Evolutionary conservation across 2,329 filamentous ascomycete genomes (phyloP), one percentile per base, ranked within the genome.

Genomic region (Penicillium glabrum): DNA sequence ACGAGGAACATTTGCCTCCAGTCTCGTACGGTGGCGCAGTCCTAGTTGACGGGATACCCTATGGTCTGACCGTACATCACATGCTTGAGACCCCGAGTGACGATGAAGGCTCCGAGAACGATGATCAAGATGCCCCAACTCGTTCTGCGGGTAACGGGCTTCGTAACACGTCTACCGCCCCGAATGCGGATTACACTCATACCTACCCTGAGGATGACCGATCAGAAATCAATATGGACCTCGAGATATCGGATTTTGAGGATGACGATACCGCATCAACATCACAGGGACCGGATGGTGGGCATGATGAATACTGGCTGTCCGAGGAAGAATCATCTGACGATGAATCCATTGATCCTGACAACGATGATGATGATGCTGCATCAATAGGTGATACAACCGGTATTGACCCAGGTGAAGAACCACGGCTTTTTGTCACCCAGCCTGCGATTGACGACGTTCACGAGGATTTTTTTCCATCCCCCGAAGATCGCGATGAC

Each of bases 31-130:
- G 93, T 13, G 93, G 93, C 9, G 82, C 96, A 4, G 86, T 98
- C 41, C 78, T 95, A 31, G 86, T 98, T 1, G 92, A 98, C 69
- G 86, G 89, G 54, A 87, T 89, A 71, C 86, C 90, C 0, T 95
- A 92, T 67, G 93, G 93, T 13, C 95, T 98, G 90, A 97, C 91
- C 23, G 93, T 98, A 0, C 93, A 98, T 69, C 93, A 98, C 73
- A 93, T 98, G 86, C 84, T 98, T 2, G 93, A 97, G 66, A 76
- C 79, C 13, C 79, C 83, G 11, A 83, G 82, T 56, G 80, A 83
- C 45, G 81, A 83, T 44, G 82, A 84, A 14, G 77, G 76, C 10
- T 72, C 74, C 16, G 70, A 73, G 1, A 71, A 75, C 16, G 68
- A 74, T n/a, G 65, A 71, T 44, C 63, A 63, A 16, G 68, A 71